These are phyloP conservation scores for Hymenoscyphus infarciens DNA, from an alignment of 2,329 filamentous ascomycete species.

Conservation along the genomic window DNA sequence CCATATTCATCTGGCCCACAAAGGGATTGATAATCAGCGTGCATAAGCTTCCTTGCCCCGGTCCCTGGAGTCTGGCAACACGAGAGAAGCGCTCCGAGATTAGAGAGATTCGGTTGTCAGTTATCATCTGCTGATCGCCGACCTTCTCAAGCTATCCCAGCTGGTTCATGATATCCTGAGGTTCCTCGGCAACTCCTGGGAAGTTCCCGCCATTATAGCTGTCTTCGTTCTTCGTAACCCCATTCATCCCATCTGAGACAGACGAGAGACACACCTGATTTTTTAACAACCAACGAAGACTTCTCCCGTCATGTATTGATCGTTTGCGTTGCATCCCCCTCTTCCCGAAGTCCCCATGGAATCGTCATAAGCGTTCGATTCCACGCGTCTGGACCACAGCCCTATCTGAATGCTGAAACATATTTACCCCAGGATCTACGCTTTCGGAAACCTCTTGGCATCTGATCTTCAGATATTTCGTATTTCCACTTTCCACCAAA, in stretches of 20 bases:
- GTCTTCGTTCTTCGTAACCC: not conserved
- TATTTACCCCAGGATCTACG: constrained; percentile 1
- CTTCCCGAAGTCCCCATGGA: not conserved
- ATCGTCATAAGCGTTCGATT: constrained; percentile 4
- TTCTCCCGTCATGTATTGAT: not conserved
- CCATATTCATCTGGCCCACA: not conserved
- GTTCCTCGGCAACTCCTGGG: not conserved
- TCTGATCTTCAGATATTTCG: not conserved
- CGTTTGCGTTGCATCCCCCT: not conserved
- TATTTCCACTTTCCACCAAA: not conserved
- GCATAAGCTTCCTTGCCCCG: constrained; percentile 13
- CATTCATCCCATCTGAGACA: not conserved
- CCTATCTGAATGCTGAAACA: constrained; percentile 4
- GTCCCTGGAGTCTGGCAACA: constrained; percentile 5
- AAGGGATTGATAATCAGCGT: constrained; percentile 19
- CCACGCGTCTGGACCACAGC: not conserved
- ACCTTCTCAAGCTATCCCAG: not conserved
- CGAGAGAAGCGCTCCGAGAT: not conserved
- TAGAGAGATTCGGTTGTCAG: not conserved
- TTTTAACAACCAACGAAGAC: not conserved
- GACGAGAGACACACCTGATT: not conserved
- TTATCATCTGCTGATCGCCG: not conserved
- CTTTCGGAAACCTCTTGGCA: not conserved
- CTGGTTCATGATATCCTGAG: not conserved
- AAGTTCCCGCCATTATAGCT: not conserved